Conservation (phyloP, 768 basidiomycete species). For the Peribolospora kevripleyi region DNA sequence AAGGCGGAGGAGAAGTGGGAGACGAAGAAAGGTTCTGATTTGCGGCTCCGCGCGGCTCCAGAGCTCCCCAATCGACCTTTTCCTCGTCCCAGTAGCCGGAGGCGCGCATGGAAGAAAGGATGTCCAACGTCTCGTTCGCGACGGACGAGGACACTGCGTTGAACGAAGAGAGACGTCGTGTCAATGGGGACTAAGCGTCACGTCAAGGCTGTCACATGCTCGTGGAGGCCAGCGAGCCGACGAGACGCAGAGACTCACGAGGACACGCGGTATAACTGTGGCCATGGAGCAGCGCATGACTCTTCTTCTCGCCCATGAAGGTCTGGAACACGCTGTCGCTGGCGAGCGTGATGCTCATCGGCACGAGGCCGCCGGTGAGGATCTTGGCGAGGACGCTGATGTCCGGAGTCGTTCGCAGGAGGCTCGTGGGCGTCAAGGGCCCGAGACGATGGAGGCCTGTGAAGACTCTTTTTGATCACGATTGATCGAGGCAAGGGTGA, state of each 20-base stretch:
- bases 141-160: slow-evolving; percentile 24
- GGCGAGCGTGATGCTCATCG: slow-evolving; percentile 63
- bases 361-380: slow-evolving; percentile 74
- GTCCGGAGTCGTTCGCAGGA: slow-evolving; percentile 46
- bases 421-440: slow-evolving; percentile 30
- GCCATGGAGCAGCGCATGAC: slow-evolving; percentile 71
- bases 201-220: too few species aligned
- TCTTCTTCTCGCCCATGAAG: slow-evolving; percentile 50
- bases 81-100: slow-evolving; percentile 36
- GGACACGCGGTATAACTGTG: slow-evolving; percentile 92
- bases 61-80: slow-evolving; percentile 33
- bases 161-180: too few species aligned
- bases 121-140: slow-evolving; percentile 49
- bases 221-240: too few species aligned
- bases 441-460: slow-evolving; percentile 76
- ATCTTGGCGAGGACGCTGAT: slow-evolving; percentile 82
- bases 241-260: slow-evolving; percentile 39
- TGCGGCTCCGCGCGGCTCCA: neutral
- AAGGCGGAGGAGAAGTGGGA: slow-evolving; percentile 1
- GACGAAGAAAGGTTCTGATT: slow-evolving; percentile 1
- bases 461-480: slow-evolving; percentile 32
- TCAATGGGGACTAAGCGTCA: too few species aligned
- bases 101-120: slow-evolving; percentile 30
- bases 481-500: too few species aligned
- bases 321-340: slow-evolving; percentile 52